Base-by-base conservation (phyloP, 306 rosid species). In the Amphicarpaea edgeworthii region DNA sequence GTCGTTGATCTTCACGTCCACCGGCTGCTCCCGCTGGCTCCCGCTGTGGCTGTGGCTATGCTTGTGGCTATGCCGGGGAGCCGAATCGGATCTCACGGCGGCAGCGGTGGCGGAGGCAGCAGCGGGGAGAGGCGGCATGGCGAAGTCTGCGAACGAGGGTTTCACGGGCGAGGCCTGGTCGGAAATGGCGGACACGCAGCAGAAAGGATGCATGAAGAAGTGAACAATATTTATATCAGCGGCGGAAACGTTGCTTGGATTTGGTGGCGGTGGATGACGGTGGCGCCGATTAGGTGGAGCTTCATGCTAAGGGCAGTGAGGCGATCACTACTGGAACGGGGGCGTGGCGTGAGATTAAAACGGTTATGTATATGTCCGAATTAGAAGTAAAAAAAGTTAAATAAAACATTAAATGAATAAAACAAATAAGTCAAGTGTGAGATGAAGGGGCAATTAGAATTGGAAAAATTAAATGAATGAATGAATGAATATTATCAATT, bases 1-100 rank as follows among this genome's bases (percentile, higher is more conserved):
- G 82, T 96, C 97, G 30, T 87, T 92, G 82, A 92, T 96, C 89
- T 82, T 93, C 77, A 92, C 90, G 77, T 96, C 99, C 65, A 89
- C 90, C 84, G 47, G 88, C 80, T 1, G 88, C 66, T 28, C 91
- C 83, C 53, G 88, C 78, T 89, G 99, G 50, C 96, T 75, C 7
- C 45, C 38, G 49, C 37, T 59, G 53, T 16, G 60, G 43, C 83
- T 76, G 57, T 47, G 60, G 43, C 83, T 76, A 51, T 47, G 76
- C 59, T 78, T 77, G 53, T 72, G 80, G 49, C 42, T 78, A 32
- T 68, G 72, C 17, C 89, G 86, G 49, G 73, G 37, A 7, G 40
- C n/a, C 61, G 86, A 79, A 81, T 90, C 93, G 90, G 97, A 96
- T 92, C 96, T 83, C 66, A 83, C 10, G 0, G 87, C 63, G 53